Conservation (phyloP, 1,284 basidiomycete species). For the Phaffia rhodozyma region DNA sequence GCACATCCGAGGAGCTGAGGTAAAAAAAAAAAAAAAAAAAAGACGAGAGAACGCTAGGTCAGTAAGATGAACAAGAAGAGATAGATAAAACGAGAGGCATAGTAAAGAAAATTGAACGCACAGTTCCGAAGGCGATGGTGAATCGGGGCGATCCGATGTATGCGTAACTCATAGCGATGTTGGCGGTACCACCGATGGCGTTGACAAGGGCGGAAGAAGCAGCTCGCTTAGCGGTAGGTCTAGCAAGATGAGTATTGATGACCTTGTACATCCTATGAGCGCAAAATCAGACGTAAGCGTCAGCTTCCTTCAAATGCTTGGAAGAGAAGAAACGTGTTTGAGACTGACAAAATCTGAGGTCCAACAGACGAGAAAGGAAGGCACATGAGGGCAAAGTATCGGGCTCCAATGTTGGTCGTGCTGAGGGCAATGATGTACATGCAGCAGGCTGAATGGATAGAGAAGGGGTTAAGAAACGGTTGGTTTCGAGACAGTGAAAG, state of each 20-base stretch:
- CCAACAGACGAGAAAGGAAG: conserved; percentile 25
- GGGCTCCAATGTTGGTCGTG: conserved; percentile 25
- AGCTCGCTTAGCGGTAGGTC: conserved; percentile 26
- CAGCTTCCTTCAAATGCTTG: background rate
- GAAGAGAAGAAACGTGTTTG: background rate
- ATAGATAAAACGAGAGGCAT: conserved; percentile 6
- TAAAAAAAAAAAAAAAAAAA: background rate
- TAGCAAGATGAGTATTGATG: conserved; percentile 26
- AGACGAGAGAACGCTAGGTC: background rate
- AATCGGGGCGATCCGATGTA: conserved; percentile 21
- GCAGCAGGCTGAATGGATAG: conserved; percentile 6
- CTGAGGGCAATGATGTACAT: conserved; percentile 26
- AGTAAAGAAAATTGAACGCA: background rate
- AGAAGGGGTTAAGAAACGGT: background rate
- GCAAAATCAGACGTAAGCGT: background rate
- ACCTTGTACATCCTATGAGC: conserved; percentile 23
- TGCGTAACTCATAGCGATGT: conserved; percentile 21
- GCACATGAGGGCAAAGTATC: conserved; percentile 30
- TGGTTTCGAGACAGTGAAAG: conserved; percentile 19
- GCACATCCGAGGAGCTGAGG: conserved; percentile 20
- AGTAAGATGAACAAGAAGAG: no score
- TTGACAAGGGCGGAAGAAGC: conserved; percentile 26
- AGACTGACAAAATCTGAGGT: conserved; percentile 24
- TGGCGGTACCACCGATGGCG: conserved; percentile 26
- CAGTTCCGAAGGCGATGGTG: conserved; percentile 23